These are phyloP conservation scores for Arxiozyma bovina DNA, from an alignment of 1,139 yeast species.

Conservation along the genomic window DNA sequence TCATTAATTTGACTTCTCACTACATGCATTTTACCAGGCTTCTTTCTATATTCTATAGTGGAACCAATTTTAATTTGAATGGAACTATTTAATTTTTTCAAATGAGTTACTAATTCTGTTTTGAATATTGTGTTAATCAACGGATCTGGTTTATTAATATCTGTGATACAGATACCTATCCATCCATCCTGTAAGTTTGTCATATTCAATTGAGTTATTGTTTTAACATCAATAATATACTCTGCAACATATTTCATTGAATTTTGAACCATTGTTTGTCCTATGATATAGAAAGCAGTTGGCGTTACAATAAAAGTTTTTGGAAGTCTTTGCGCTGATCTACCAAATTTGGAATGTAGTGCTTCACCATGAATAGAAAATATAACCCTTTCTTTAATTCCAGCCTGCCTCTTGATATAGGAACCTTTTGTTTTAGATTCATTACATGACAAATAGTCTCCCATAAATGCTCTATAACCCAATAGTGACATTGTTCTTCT, in stretches of 20 bases:
- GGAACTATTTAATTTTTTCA: slow-evolving; percentile 54
- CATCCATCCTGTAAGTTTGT: slow-evolving; percentile 86
- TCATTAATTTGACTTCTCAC: slow-evolving; percentile 60
- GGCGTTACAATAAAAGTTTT: slow-evolving; percentile 66
- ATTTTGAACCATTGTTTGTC: slow-evolving; percentile 64
- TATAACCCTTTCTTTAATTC: slow-evolving; percentile 59
- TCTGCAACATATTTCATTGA: slow-evolving; percentile 64
- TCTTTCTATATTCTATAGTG: slow-evolving; percentile 75
- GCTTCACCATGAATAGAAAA: slow-evolving; percentile 81
- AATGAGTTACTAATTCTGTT: slow-evolving; percentile 77
- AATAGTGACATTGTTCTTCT: slow-evolving; percentile 81
- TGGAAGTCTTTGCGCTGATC: slow-evolving; percentile 75
- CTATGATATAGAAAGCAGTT: slow-evolving; percentile 54
- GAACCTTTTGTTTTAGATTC: slow-evolving; percentile 64
- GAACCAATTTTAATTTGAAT: slow-evolving; percentile 61
- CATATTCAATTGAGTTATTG: slow-evolving; percentile 57
- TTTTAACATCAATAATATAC: slow-evolving; percentile 48
- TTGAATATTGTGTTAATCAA: slow-evolving; percentile 75
- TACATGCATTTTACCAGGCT: slow-evolving; percentile 72
- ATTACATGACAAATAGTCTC: slow-evolving; percentile 86
- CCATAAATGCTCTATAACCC: slow-evolving; percentile 87
- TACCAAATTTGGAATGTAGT: slow-evolving; percentile 77
- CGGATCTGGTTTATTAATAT: slow-evolving; percentile 61
- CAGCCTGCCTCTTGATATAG: slow-evolving; percentile 57
- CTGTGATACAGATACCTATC: slow-evolving; percentile 65